Conservation (phyloP, 1,139 yeast genomes). For the Lodderomyces margitis region DNA sequence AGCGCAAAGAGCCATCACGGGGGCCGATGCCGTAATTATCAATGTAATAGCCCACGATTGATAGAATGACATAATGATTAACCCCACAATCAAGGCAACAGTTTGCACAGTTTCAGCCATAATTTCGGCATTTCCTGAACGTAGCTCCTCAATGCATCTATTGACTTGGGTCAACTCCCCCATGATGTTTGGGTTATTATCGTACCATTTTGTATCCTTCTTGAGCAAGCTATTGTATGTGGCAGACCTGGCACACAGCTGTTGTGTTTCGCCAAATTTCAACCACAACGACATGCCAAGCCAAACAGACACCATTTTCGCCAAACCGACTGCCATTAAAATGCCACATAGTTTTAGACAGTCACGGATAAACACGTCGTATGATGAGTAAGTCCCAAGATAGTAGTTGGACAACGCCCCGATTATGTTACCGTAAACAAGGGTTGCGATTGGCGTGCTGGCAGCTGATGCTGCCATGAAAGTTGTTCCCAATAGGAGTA, state of each 20-base stretch:
- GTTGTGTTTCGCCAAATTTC: constrained; percentile 71
- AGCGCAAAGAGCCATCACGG: constrained; percentile 56
- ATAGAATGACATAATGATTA: constrained; percentile 65
- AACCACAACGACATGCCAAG: constrained; percentile 61
- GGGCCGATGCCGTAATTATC: constrained; percentile 68
- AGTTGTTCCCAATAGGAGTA: constrained; percentile 22
- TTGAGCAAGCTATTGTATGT: constrained; percentile 28
- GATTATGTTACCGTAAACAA: constrained; percentile 67
- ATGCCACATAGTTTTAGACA: constrained; percentile 51
- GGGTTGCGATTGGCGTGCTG: constrained; percentile 61
- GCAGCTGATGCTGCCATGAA: constrained; percentile 42
- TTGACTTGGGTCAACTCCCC: constrained; percentile 68
- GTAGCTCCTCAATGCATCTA: constrained; percentile 75
- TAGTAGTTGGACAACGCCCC: constrained; percentile 43
- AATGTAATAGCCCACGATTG: constrained; percentile 85
- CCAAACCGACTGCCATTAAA: constrained; percentile 57
- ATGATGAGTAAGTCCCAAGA: constrained; percentile 23
- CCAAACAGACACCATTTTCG: constrained; percentile 53
- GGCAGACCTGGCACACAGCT: constrained; percentile 50
- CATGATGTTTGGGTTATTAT: constrained; percentile 47
- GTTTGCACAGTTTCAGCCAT: constrained; percentile 57
- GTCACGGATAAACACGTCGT: constrained; percentile 36
- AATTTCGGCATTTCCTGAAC: constrained; percentile 69
- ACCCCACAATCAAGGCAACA: constrained; percentile 49
- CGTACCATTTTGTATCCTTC: constrained; percentile 56